Conservation (phyloP, 495 filamentous ascomycete species). For the Oidiodendron maius region DNA sequence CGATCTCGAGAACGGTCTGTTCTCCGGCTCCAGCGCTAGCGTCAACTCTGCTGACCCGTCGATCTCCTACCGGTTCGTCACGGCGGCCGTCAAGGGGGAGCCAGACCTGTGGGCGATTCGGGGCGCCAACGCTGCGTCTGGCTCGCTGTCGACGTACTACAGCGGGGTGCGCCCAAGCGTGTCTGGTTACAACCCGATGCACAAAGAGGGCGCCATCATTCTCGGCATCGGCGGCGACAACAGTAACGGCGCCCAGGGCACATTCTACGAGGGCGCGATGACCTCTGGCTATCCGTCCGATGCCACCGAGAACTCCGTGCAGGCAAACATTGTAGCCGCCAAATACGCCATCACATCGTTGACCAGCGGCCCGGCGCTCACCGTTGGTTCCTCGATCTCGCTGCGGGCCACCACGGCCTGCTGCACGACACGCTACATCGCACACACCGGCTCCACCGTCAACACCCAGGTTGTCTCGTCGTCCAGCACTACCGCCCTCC, state of each 20-base stretch:
- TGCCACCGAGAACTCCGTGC: slow-evolving; percentile 46
- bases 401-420: slow-evolving; percentile 43
- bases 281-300: slow-evolving; percentile 52
- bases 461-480: slow-evolving; percentile 48
- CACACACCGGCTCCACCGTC: slow-evolving; percentile 39
- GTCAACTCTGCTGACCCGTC: slow-evolving; percentile 43
- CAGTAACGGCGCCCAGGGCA: slow-evolving; percentile 48
- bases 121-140: too few species aligned
- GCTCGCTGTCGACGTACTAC: too few species aligned
- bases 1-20: slow-evolving; percentile 54
- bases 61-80: slow-evolving; percentile 44
- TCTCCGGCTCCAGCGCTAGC: slow-evolving; percentile 37
- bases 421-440: slow-evolving; percentile 43
- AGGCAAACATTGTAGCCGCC: slow-evolving; percentile 52
- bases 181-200: slow-evolving; percentile 53
- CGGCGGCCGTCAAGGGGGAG: slow-evolving; percentile 44
- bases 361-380: slow-evolving; percentile 41
- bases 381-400: slow-evolving; percentile 42
- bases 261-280: slow-evolving; percentile 58
- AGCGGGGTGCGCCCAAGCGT: slow-evolving; percentile 39
- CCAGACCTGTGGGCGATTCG: slow-evolving; percentile 48
- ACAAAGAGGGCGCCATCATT: slow-evolving; percentile 55
- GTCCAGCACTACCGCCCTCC: slow-evolving; percentile 38
- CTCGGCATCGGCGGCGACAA: slow-evolving; percentile 56
- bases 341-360: slow-evolving; percentile 42